Conservation (phyloP, 176 grass and related monocot genomes). For the Metroxylon sagu region DNA sequence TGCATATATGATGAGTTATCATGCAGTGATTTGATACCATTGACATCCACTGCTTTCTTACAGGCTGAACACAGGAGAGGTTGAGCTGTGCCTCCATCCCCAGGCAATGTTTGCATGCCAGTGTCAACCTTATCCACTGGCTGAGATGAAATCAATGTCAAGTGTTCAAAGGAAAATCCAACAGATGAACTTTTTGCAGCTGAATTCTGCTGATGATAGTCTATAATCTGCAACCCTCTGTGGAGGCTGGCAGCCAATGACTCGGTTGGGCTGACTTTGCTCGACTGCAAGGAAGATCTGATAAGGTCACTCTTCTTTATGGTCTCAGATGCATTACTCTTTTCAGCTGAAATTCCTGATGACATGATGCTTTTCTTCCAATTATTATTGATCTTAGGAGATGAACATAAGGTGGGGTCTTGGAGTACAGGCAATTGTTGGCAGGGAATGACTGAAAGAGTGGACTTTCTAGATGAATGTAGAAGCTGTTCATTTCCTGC, state of each 20-base stretch:
- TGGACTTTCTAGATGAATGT: conserved; percentile 28
- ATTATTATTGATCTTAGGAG: conserved; percentile 65
- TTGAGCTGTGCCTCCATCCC: conserved; percentile 16
- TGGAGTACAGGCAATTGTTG: conserved; percentile 28
- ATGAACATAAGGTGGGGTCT: conserved; percentile 75
- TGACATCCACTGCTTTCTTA: conserved; percentile 44
- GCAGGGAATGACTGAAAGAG: conserved; percentile 36
- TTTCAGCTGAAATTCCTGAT: conserved; percentile 22
- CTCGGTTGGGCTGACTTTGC: conserved; percentile 73
- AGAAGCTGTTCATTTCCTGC: conserved; percentile 19
- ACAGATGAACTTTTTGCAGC: conserved; percentile 52
- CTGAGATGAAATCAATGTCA: conserved; percentile 47
- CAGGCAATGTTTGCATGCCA: conserved; percentile 22
- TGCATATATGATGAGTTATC: conserved; percentile 37
- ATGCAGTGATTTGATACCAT: conserved; percentile 19
- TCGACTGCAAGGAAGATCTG: conserved; percentile 61
- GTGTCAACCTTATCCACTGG: conserved; percentile 37
- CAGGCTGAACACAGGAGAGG: conserved; percentile 67
- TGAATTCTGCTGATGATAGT: conserved; percentile 62
- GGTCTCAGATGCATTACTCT: conserved; percentile 26
- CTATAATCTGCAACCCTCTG: conserved; percentile 83
- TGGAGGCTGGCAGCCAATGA: conserved; percentile 79
- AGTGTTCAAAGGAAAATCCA: conserved; percentile 97
- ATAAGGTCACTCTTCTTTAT: conserved; percentile 27
- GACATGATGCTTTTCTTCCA: conserved; percentile 52